Evolutionary conservation across 257 asterid species (phyloP), one percentile per base, ranked within the genome.

Genomic region (Fraxinus americana): DNA sequence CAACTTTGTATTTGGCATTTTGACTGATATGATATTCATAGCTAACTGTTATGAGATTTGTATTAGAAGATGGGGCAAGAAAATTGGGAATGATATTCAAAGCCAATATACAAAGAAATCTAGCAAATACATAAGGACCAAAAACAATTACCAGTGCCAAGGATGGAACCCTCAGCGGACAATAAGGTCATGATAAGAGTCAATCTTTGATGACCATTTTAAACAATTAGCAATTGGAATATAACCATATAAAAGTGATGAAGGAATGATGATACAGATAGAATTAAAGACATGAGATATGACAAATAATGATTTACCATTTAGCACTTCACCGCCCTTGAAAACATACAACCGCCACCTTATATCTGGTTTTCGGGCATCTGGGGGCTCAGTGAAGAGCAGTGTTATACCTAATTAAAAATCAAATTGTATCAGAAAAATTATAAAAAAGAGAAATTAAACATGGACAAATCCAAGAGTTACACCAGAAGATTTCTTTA

Each of bases 291-390:
- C 23, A 29, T 43, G 13, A 52, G 38, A 34, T 21, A 41, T 39
- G 71, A 69, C 74, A 70, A 59, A 67, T 23, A 70, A 80, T 70
- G 17, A 71, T 50, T 79, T 89, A 96, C 99, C 99, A 84, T 90
- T 87, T 73, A 96, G 96, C 74, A 83, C 92, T 80, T 96, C 99
- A 71, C 97, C 97, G 59, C 89, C 93, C 93, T 96, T 96, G 89
- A 96, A 92, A 72, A 96, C 97, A 86, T 96, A 96, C 73, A 96
- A 80, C 35, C 98, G 90, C 99, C 99, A 96, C 82, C 97, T 90
- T 78, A 86, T 50, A 36, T 90, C 91, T 70, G 99, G 95, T 79
- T 90, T 90, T 70, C 97, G 90, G 79, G 98, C 97, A 34, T 96
- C 99, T 1, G 98, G 93, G 78, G 99, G 97, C 92, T 96, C 99